phyloP scores from a whole-genome alignment of 1,284 basidiomycete genomes.

The Chalciporus sp. region DNA sequence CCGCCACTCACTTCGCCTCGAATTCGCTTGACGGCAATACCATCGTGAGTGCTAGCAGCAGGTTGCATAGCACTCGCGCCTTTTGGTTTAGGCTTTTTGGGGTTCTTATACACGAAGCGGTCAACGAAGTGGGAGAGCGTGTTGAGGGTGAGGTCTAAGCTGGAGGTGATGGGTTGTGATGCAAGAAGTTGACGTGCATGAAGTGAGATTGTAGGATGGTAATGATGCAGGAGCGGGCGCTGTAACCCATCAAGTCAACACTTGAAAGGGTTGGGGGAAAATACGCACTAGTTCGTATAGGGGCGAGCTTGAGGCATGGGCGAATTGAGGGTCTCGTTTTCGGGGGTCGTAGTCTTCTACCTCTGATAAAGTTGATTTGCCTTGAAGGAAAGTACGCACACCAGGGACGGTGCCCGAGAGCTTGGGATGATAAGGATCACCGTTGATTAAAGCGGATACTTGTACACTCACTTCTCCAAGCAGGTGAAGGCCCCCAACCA shows the following conservation, averaged over 20 bases:
- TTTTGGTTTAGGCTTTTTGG: slow-evolving; percentile 80
- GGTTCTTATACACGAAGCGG: slow-evolving; percentile 90
- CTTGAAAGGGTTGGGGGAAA: neutral
- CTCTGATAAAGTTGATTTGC: slow-evolving; percentile 37
- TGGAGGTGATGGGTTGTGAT: slow-evolving; percentile 74
- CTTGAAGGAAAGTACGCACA: slow-evolving; percentile 67
- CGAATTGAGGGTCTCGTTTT: slow-evolving; percentile 92
- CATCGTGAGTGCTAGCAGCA: slow-evolving; percentile 67
- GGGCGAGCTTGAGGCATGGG: slow-evolving; percentile 80
- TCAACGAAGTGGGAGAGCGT: slow-evolving; percentile 93
- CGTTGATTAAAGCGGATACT: neutral
- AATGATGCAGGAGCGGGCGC: slow-evolving; percentile 84
- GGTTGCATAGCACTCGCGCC: slow-evolving; percentile 96
- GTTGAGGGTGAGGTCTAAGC: slow-evolving; percentile 89
- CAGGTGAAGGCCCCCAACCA: slow-evolving; percentile 84
- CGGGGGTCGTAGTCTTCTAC: slow-evolving; percentile 75
- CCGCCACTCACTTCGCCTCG: slow-evolving; percentile 61
- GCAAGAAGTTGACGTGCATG: slow-evolving; percentile 84
- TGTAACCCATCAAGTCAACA: slow-evolving; percentile 29
- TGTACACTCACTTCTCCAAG: slow-evolving; percentile 64
- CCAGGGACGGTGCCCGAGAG: slow-evolving; percentile 77
- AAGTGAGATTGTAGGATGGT: slow-evolving; percentile 89
- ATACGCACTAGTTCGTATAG: slow-evolving; percentile 85
- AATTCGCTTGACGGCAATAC: slow-evolving; percentile 68
- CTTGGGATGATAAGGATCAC: slow-evolving; percentile 39